Conservation (phyloP, 257 asterid genomes). For the Henckelia pumila region DNA sequence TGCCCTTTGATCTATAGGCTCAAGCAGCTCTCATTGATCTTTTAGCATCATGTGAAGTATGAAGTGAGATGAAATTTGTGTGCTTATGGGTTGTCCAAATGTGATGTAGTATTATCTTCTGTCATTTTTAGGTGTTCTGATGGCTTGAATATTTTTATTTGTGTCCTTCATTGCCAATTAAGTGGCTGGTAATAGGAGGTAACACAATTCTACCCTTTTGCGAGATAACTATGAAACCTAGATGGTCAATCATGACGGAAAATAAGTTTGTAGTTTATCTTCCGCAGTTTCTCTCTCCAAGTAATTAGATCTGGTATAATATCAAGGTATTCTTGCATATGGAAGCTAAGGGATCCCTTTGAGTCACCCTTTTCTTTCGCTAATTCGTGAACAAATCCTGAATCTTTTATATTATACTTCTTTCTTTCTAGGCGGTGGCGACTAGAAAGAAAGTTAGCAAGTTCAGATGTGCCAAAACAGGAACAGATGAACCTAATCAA, state of each 20-base stretch:
- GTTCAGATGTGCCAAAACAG: conserved; percentile 97
- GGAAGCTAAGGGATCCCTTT: background rate
- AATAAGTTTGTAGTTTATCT: background rate
- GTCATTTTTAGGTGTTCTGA: background rate
- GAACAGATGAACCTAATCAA: conserved; percentile 77
- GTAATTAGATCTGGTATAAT: conserved; percentile 6
- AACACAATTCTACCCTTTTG: conserved; percentile 7
- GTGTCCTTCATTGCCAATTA: background rate
- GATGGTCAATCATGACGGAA: background rate
- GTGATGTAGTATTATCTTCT: background rate
- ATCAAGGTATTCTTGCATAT: conserved; percentile 6
- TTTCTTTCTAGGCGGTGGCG: conserved; percentile 74
- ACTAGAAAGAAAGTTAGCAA: conserved; percentile 83
- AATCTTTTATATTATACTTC: conserved; percentile 5
- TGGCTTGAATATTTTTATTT: background rate
- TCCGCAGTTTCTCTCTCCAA: background rate
- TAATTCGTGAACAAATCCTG: background rate
- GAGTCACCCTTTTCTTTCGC: background rate
- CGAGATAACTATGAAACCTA: background rate
- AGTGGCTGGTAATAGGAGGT: conserved; percentile 6
- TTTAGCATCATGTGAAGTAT: background rate
- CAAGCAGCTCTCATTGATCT: background rate
- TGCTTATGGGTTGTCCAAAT: too few relatives aligned
- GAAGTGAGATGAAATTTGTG: too few relatives aligned
- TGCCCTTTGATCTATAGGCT: background rate